Base-by-base conservation (phyloP, 2,329 filamentous ascomycete species). In the Fusarium torulosum region DNA sequence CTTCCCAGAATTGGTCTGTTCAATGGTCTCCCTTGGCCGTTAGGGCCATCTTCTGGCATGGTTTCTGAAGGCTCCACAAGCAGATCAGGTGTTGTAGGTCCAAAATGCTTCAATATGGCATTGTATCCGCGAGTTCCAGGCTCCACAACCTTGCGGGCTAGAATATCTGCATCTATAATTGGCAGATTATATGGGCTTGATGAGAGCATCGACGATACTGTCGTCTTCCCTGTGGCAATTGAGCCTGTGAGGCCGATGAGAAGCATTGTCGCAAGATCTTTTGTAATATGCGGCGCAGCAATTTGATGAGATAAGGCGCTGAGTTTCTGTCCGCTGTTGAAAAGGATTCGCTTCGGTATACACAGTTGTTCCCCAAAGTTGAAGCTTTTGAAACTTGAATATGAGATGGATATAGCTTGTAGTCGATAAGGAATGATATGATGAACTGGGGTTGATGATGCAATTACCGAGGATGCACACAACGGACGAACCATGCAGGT, bases 141-240 rank as follows among this genome's bases (percentile, higher is more conserved):
- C 78, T 97, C 93, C 77, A 99, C 95, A 61, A 98, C 96, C 78
- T 96, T 87, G 72, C 95, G 94, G 46, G 96, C 95, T 63, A 98
- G 86, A 56, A 96, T 81, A 82, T 99, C 96, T 76, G 96, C 95
- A 77, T 99, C 96, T 82, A 99, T 90, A 72, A 99, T 86, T 74
- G 96, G 94, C 64, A 99, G 86, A 63, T 88, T 90, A 83, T 97
- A 92, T 0, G 95, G 96, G 7, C 92, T 84, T 6, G 88, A 85
- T 50, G 91, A 88, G 73, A 99, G 91, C 72, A 97, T 86, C 38
- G 86, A 84, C 27, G 96, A 97, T 55, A 97, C 94, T 70, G 95
- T 99, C 44, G 95, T 97, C 86, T 99, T 99, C 78, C 96, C 96
- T 7, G 96, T 99, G 63, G 96, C 96, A 76, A 99, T 98, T 63